Base-by-base conservation (phyloP, 2,329 filamentous ascomycete genomes). In the Boeremia lycopersici region DNA sequence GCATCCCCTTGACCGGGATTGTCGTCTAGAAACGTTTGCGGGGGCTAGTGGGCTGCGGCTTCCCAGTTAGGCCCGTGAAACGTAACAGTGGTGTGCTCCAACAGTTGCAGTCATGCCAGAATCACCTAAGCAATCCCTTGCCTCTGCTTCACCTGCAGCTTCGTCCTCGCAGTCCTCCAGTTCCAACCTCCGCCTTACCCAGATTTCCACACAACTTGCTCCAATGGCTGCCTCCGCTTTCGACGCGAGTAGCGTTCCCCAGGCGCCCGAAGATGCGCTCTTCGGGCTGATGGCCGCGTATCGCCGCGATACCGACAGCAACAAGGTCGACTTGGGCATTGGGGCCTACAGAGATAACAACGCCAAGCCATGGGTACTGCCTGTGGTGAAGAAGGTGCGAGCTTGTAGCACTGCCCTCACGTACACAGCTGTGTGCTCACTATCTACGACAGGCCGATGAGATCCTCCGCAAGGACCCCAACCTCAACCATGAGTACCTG, bases 401-500 rank as follows among this genome's bases (percentile, higher is more conserved):
- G 39, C 42, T 26, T 26, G n/a, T 47, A 29, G 49, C 43, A 6
- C 29, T 28, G 30, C 28, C 42, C 13, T 25, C n/a, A 26, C 11
- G 11, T 15, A n/a, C 5, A 15, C 15, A 17, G 26, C 39, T 41
- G 4, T 47, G 44, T 48, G 59, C 70, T 71, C 48, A 72, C 63
- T 35, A 43, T 53, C 40, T 43, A 54, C 46, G 63, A 47, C 74
- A 98, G 93, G 95, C 95, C 67, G 93, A 98, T 75, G 89, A 95
- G 63, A 86, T 91, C 69, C 85, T 98, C 64, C 89, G 88, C 76
- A 89, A 89, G 74, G 92, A 97, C 78, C 92, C 93, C 72, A 85
- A 90, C 56, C 83, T 96, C 68, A 96, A 99, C 81, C 93, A 99
- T 82, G 95, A 99, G 84, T 99, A 99, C 79, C 91, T 96, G 56